These are phyloP conservation scores for Boechera divaricarpa DNA, from an alignment of 345 rosid genomes.

Conservation along the genomic window DNA sequence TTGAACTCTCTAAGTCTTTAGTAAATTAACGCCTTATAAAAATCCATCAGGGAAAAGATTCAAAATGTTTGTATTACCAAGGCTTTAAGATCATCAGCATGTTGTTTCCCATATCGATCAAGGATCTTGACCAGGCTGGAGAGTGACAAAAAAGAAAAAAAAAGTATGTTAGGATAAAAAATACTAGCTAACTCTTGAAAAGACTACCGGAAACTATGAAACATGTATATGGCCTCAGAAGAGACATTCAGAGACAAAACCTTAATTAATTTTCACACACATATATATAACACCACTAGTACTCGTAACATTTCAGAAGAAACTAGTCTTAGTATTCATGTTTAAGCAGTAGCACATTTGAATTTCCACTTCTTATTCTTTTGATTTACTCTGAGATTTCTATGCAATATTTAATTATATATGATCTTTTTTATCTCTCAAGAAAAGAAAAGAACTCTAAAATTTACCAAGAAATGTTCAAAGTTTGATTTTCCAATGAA, in stretches of 20 bases:
- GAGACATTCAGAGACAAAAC: not conserved
- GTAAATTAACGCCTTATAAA: not conserved
- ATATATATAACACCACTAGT: not conserved
- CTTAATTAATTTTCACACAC: not conserved
- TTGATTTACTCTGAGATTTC: not conserved
- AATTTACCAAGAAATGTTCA: not conserved
- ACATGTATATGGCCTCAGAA: not conserved
- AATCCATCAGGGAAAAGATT: not conserved
- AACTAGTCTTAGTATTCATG: not conserved
- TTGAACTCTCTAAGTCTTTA: not conserved
- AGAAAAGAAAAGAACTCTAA: not conserved
- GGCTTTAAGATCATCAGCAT: constrained; percentile 42
- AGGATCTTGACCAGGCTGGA: constrained; percentile 44
- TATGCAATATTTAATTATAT: constrained; percentile 1
- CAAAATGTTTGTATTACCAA: constrained; percentile 32
- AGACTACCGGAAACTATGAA: not conserved
- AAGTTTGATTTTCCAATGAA: not conserved
- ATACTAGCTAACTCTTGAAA: constrained; percentile 25
- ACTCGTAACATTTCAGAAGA: not conserved
- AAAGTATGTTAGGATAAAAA: constrained; percentile 14
- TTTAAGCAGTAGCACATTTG: constrained; percentile 6
- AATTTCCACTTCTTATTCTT: not conserved
- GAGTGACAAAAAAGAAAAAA: not conserved
- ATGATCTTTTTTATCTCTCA: not conserved
- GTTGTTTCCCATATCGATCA: constrained; percentile 42